Conservation (phyloP, 352 stramenopile genomes). For the Globisporangium heterothallicum region DNA sequence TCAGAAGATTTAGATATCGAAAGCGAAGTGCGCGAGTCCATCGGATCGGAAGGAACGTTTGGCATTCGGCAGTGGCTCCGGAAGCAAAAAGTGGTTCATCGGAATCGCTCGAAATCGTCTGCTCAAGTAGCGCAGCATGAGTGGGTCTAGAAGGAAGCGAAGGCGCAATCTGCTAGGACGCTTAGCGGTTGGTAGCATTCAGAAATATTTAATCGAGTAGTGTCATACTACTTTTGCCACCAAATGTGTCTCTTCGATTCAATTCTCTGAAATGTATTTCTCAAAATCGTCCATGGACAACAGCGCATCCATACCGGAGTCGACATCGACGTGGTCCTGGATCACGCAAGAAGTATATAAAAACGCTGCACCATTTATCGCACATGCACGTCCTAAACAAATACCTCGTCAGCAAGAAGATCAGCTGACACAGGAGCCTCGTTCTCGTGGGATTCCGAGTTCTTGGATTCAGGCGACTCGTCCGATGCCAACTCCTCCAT, state of each 20-base stretch:
- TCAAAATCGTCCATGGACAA: slow-evolving; percentile 37
- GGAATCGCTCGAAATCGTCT: slow-evolving; percentile 63
- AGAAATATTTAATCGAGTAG: slow-evolving; percentile 8
- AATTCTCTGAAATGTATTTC: slow-evolving; percentile 49
- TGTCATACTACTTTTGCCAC: too few species aligned
- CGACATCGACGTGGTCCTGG: background rate
- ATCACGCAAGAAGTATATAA: background rate
- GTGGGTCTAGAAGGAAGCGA: slow-evolving; percentile 52
- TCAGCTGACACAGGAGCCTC: background rate
- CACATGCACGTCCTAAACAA: background rate
- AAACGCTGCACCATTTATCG: background rate
- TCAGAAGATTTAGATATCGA: slow-evolving; percentile 67
- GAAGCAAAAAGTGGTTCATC: slow-evolving; percentile 79
- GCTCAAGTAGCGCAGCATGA: slow-evolving; percentile 46
- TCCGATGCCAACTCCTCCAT: slow-evolving; percentile 36
- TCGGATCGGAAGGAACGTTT: slow-evolving; percentile 68
- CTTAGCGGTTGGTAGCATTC: background rate
- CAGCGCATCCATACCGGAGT: slow-evolving; percentile 7
- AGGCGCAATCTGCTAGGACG: background rate
- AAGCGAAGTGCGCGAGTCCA: slow-evolving; percentile 72
- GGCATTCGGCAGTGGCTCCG: slow-evolving; percentile 79
- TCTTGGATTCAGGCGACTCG: background rate
- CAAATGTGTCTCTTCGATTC: background rate
- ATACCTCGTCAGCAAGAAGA: slow-evolving; percentile 3
- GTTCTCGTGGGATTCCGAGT: background rate